Evolutionary conservation across 2,329 filamentous ascomycete species (phyloP).

Genomic region (Cytospora piceicola): DNA sequence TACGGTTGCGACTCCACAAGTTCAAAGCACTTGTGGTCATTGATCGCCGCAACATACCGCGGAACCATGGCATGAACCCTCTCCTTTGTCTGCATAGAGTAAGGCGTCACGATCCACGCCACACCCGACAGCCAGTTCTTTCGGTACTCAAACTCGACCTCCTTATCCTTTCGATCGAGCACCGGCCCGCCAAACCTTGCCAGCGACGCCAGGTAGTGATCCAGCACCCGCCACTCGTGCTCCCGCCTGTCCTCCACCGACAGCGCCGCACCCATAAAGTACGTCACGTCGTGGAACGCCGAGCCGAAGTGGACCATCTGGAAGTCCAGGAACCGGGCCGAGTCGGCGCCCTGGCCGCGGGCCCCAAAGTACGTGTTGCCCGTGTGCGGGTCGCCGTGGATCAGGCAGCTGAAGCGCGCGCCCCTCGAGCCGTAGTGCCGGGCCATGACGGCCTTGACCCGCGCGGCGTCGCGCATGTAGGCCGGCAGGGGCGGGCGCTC

Average conservation of each 20-base stretch:
- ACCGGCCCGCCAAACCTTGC: slow-evolving; percentile 34
- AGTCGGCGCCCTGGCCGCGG: slow-evolving; percentile 29
- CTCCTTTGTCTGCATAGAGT: slow-evolving; percentile 42
- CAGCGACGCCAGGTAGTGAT: slow-evolving; percentile 41
- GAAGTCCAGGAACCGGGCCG: slow-evolving; percentile 42
- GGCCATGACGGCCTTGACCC: slow-evolving; percentile 38
- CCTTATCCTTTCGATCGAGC: slow-evolving; percentile 38
- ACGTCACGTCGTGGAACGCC: slow-evolving; percentile 44
- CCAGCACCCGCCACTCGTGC: slow-evolving; percentile 41
- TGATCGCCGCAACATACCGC: slow-evolving; percentile 41
- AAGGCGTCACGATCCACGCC: slow-evolving; percentile 39
- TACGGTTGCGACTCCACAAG: slow-evolving; percentile 10
- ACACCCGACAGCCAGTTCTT: slow-evolving; percentile 41
- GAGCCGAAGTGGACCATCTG: slow-evolving; percentile 43
- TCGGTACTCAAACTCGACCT: slow-evolving; percentile 39
- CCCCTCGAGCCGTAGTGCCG: slow-evolving; percentile 40
- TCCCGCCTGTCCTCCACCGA: slow-evolving; percentile 40
- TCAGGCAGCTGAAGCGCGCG: slow-evolving; percentile 40
- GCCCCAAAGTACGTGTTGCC: slow-evolving; percentile 41
- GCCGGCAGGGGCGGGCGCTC: slow-evolving; percentile 37
- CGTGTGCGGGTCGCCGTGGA: slow-evolving; percentile 43
- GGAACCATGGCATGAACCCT: slow-evolving; percentile 40
- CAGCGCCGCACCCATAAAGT: slow-evolving; percentile 41
- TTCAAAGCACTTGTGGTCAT: slow-evolving; percentile 46
- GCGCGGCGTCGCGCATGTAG: slow-evolving; percentile 37